Evolutionary conservation across 2,329 filamentous ascomycete genomes (phyloP).

Genomic region (Didymella sp.): DNA sequence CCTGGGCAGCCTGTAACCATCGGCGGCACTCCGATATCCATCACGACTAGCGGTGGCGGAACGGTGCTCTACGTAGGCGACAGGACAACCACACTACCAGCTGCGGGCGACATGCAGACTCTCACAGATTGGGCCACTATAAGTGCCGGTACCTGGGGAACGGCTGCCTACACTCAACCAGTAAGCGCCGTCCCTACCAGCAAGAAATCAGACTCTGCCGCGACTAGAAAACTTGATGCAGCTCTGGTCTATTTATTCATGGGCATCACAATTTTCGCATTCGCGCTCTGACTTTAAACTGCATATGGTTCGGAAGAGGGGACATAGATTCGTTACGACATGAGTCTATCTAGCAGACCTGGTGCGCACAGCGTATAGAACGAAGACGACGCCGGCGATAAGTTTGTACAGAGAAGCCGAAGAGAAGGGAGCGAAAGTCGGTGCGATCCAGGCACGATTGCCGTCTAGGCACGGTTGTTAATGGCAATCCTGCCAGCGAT

Average conservation of each 20-base stretch:
- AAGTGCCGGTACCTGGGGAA: slow-evolving; percentile 1
- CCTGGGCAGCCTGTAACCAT: slow-evolving; percentile 28
- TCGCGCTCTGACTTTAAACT: neutral
- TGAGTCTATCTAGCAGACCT: neutral
- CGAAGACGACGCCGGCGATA: neutral
- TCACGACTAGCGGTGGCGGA: slow-evolving; percentile 8
- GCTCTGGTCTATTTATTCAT: neutral
- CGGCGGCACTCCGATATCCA: slow-evolving; percentile 21
- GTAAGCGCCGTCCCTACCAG: neutral
- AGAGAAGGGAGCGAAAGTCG: neutral
- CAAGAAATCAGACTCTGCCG: slow-evolving; percentile 1
- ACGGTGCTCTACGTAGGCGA: slow-evolving; percentile 28
- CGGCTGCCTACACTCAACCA: neutral
- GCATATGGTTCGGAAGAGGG: neutral
- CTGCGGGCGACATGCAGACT: neutral
- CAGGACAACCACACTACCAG: slow-evolving; percentile 23
- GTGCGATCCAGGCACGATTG: neutral
- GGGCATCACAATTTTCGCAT: neutral
- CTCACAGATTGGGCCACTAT: slow-evolving; percentile 2
- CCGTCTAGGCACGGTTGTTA: slow-evolving; percentile 8
- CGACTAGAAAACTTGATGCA: neutral
- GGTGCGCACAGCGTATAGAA: neutral
- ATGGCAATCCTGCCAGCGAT: slow-evolving; percentile 27
- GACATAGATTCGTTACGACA: neutral
- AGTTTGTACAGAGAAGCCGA: neutral